Percentiles rank a stretch among this genome's conserved stretches.
Conservation (phyloP, 2,329 filamentous ascomycete genomes). For the Aspergillus japonicus region DNA sequence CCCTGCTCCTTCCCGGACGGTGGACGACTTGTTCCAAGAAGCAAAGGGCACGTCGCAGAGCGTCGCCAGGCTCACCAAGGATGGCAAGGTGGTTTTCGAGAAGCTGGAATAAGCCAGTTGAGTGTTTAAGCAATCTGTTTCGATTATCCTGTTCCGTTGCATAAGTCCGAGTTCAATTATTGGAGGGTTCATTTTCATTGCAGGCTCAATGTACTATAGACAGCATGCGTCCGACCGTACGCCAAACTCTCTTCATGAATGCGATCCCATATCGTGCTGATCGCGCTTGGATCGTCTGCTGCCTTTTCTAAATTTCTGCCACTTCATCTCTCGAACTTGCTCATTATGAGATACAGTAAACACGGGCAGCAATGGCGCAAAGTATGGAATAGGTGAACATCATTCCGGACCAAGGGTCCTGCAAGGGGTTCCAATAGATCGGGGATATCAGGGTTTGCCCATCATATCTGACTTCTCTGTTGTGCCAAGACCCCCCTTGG, state of each 20-base stretch:
- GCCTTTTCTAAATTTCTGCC: background rate
- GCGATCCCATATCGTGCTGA: slow-evolving; percentile 3
- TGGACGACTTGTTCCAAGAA: slow-evolving; percentile 32
- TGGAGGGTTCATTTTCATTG: slow-evolving; percentile 19
- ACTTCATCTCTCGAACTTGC: background rate
- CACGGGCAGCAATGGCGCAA: background rate
- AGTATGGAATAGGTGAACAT: background rate
- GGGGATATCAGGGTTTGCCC: background rate
- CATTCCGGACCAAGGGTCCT: background rate
- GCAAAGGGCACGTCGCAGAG: slow-evolving; percentile 30
- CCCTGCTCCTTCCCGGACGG: slow-evolving; percentile 27
- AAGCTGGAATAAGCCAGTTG: slow-evolving; percentile 18
- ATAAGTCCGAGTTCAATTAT: slow-evolving; percentile 13
- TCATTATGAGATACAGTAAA: background rate
- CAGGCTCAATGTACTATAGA: slow-evolving; percentile 27
- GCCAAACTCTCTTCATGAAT: slow-evolving; percentile 11
- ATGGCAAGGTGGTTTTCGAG: slow-evolving; percentile 67
- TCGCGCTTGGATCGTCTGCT: background rate
- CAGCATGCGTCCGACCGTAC: slow-evolving; percentile 11
- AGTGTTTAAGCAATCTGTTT: slow-evolving; percentile 17
- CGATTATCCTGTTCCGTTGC: background rate
- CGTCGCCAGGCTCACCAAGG: slow-evolving; percentile 57
- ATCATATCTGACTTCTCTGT: background rate
- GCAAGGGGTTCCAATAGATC: background rate
- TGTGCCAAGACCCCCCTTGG: background rate